Evolutionary conservation across 139 green algal species (phyloP).

Genomic region (Coelastrella sp.): DNA sequence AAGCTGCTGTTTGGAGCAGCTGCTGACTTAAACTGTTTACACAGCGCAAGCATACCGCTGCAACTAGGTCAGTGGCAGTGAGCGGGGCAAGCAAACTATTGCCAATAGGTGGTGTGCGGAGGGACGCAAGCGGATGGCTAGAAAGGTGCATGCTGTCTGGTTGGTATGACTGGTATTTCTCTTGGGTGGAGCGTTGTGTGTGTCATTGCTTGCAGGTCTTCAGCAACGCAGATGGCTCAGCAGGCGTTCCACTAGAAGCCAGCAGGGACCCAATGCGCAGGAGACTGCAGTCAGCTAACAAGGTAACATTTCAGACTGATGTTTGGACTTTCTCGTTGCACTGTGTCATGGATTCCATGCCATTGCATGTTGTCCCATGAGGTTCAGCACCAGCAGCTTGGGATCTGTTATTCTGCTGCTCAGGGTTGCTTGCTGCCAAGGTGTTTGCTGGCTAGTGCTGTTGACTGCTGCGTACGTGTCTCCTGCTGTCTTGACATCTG

Average conservation of each 20-base stretch:
- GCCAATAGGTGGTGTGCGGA: too few species aligned
- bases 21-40: too few species aligned
- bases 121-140: too few species aligned
- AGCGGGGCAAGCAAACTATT: too few species aligned
- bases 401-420: neutral
- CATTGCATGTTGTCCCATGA: too few species aligned
- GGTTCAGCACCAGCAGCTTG: neutral
- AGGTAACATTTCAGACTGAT: neutral
- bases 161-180: neutral
- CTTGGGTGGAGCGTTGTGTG: neutral
- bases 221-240: slow-evolving; percentile 11
- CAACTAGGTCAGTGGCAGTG: too few species aligned
- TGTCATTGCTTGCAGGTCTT: neutral
- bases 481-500: neutral
- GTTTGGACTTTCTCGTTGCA: neutral
- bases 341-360: too few species aligned
- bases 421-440: neutral
- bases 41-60: too few species aligned
- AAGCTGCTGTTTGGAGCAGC: neutral
- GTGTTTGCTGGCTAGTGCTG: slow-evolving; percentile 29
- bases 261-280: slow-evolving; percentile 83
- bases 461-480: neutral
- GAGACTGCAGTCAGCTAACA: slow-evolving; percentile 64
- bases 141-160: neutral
- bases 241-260: slow-evolving; percentile 75